Evolutionary conservation across 306 rosid genomes (phyloP), one percentile per base, ranked within the genome.

Genomic region (Carpinus fangiana): DNA sequence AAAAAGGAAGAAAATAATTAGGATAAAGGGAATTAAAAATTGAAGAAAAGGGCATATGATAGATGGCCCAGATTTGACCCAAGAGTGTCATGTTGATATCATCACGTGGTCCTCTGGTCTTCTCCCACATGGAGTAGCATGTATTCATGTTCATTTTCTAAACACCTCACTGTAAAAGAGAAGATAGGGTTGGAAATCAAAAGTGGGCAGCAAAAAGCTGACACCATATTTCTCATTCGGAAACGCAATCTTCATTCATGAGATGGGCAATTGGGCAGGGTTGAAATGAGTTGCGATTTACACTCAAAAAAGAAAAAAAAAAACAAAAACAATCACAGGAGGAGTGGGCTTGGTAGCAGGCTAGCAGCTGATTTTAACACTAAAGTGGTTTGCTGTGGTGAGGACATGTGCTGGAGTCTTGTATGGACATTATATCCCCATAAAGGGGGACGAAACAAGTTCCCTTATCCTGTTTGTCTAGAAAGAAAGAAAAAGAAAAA

Each of bases 91-190:
- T 54, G 38, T 81, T 74, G 26, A 4, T 31, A 73, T n/a, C 56
- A 41, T 73, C 92, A 86, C 83, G 92, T 89, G 93, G 92, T 72
- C 31, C 84, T 73, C 85, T 76, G 88, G 56, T 83, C 67, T 75
- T 72, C 74, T 76, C 79, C 71, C 93, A 89, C 92, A 91, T 88
- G 93, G 85, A 74, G 56, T 48, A 54, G 77, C 83, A 73, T 72
- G 38, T 60, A 67, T 23, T 73, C 76, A 86, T 81, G 83, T 82
- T 82, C 86, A 46, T 82, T 56, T 78, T 76, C 84, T 61, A 59
- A 31, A 26, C 7, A 80, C 83, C 73, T 77, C 69, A 48, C 84
- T 78, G 84, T 86, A 79, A 71, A 88, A 47, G 8, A n/a, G 10
- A n/a, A 47, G 50, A 28, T 6, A 7, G 0, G 11, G 12, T 7